These are phyloP conservation scores for Castanopsis chinensis DNA, from an alignment of 306 rosid species.

Conservation along the genomic window DNA sequence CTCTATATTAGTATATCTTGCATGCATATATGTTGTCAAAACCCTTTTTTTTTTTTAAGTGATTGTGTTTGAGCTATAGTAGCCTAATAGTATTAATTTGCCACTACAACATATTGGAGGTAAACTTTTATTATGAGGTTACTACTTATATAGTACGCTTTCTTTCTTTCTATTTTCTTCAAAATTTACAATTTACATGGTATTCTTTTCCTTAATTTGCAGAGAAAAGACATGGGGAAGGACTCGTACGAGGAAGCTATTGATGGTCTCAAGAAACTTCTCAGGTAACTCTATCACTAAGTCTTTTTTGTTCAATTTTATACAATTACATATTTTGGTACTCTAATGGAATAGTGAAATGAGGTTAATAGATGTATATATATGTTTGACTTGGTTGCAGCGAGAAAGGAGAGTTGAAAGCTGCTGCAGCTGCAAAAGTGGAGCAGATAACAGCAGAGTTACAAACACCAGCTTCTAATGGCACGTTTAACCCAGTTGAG, in stretches of 20 bases:
- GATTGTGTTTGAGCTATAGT: too few relatives aligned
- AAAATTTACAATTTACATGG: neutral
- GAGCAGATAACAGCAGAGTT: slow-evolving; percentile 75
- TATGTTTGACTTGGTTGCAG: slow-evolving; percentile 31
- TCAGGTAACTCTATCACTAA: slow-evolving; percentile 41
- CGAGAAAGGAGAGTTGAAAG: slow-evolving; percentile 64
- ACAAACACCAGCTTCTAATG: slow-evolving; percentile 33
- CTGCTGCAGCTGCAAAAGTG: slow-evolving; percentile 70
- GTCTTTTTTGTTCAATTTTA: neutral
- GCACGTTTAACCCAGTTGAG: slow-evolving; percentile 61
- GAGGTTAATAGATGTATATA: too few relatives aligned
- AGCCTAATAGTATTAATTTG: too few relatives aligned
- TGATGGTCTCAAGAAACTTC: slow-evolving; percentile 74
- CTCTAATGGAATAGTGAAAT: too few relatives aligned
- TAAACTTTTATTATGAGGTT: neutral
- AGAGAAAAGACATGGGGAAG: slow-evolving; percentile 87
- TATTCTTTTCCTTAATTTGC: neutral
- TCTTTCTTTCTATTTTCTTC: too few relatives aligned
- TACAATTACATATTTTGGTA: too few relatives aligned
- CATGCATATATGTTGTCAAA: neutral
- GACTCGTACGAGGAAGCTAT: slow-evolving; percentile 77
- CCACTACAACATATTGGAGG: too few relatives aligned
- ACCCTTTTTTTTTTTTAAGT: neutral
- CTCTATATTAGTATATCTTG: neutral
- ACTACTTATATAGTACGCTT: too few relatives aligned